Evolutionary conservation across 192 early-diverging fungal genomes (phyloP).

Genomic region (Coemansia sp.): DNA sequence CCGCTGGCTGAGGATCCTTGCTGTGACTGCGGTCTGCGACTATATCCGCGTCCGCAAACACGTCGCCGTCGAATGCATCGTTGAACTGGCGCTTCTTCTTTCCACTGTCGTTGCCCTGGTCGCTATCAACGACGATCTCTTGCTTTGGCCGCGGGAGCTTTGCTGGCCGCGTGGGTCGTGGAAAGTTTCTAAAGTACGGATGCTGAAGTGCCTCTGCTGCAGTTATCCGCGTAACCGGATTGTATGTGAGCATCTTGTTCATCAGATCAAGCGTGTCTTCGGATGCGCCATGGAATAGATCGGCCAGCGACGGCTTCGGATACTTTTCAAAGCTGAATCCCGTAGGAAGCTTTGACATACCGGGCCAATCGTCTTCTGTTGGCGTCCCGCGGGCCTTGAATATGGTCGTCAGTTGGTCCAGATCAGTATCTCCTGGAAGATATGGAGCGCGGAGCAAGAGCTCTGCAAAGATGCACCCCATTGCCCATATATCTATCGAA

Average conservation of each 20-base stretch:
- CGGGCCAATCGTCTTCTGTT: conserved; percentile 80
- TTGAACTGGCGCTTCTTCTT: conserved; percentile 26
- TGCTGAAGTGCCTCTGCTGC: conserved; percentile 66
- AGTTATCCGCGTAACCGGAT: conserved; percentile 78
- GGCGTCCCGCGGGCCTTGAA: conserved; percentile 82
- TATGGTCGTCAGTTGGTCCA: conserved; percentile 74
- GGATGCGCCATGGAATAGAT: conserved; percentile 81
- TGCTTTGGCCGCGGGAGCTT: conserved; percentile 40
- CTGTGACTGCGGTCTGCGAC: conserved; percentile 3
- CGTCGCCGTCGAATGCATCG: conserved; percentile 24
- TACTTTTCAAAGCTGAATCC: conserved; percentile 72
- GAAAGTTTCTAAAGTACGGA: conserved; percentile 43
- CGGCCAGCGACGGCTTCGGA: conserved; percentile 67
- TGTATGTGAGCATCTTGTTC: conserved; percentile 82
- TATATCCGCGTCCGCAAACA: conserved; percentile 1
- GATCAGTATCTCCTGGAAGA: conserved; percentile 77
- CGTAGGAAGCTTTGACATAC: conserved; percentile 67
- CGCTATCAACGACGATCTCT: background rate
- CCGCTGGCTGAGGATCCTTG: conserved; percentile 9
- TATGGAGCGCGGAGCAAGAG: conserved; percentile 89
- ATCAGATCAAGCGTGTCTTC: conserved; percentile 82
- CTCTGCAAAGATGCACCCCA: conserved; percentile 98
- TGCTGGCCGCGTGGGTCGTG: conserved; percentile 40
- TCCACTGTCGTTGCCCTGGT: background rate
- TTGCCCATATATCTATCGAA: conserved; percentile 94